These are phyloP conservation scores for Cardamine chenopodiifolia DNA, from an alignment of 345 rosid species.

Conservation along the genomic window DNA sequence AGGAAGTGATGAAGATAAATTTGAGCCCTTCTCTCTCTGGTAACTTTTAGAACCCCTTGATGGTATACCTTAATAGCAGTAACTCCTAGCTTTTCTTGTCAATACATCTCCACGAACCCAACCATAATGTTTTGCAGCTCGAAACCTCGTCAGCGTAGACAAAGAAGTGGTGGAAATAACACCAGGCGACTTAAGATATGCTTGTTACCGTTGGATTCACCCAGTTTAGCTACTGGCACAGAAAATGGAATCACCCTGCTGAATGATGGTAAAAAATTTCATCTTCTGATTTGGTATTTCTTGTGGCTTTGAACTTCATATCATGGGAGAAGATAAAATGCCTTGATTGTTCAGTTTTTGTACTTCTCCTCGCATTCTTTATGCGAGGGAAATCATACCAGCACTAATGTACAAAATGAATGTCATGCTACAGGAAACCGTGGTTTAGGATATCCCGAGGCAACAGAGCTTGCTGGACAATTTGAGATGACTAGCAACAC, in stretches of 20 bases:
- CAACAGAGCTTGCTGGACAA: slow-evolving; percentile 53
- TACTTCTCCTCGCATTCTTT: slow-evolving; percentile 15
- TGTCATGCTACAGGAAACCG: slow-evolving; percentile 50
- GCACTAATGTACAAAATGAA: slow-evolving; percentile 53
- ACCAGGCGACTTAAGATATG: slow-evolving; percentile 51
- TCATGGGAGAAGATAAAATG: slow-evolving; percentile 13
- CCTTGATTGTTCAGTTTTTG: slow-evolving; percentile 9
- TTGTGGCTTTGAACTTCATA: not conserved
- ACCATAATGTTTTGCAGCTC: slow-evolving; percentile 57
- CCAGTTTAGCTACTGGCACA: slow-evolving; percentile 46
- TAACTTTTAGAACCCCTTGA: slow-evolving; percentile 43
- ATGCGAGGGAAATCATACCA: slow-evolving; percentile 4
- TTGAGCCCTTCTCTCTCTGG: slow-evolving; percentile 69
- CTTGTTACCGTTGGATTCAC: slow-evolving; percentile 69
- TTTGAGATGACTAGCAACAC: slow-evolving; percentile 54
- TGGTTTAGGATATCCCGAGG: slow-evolving; percentile 50
- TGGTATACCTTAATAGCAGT: slow-evolving; percentile 15
- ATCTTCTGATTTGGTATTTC: slow-evolving; percentile 1
- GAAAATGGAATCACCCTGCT: slow-evolving; percentile 45
- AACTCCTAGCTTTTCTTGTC: slow-evolving; percentile 22
- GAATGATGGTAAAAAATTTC: slow-evolving; percentile 56
- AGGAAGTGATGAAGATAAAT: slow-evolving; percentile 54
- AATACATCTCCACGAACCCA: slow-evolving; percentile 13
- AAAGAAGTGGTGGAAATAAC: slow-evolving; percentile 43
- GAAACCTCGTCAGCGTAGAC: slow-evolving; percentile 57